Base-by-base conservation (phyloP, 257 asterid genomes). In the Gentiana dahurica region DNA sequence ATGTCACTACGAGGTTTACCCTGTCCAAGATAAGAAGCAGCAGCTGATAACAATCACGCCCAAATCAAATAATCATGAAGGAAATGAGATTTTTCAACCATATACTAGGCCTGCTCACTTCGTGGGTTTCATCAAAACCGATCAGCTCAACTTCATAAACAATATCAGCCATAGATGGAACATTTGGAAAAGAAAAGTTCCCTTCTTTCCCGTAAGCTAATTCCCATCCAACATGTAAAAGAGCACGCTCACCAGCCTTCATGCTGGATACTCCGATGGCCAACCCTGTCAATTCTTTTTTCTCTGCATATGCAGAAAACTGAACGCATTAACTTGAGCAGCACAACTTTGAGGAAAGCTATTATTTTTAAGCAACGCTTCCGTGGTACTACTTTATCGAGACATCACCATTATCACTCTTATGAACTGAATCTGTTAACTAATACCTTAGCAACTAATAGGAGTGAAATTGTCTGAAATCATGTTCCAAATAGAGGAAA, bases 121-220 rank as follows among this genome's bases (percentile, higher is more conserved):
- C 97, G 80, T 73, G 82, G 58, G 98, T 83, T 71, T 85, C 97
- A 72, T 92, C 98, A 49, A 92, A 92, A 61, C 98, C 98, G 63
- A 91, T 88, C 70, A 92, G 71, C 82, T 92, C 98, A 34, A 77
- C 97, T 77, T 92, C 98, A 67, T 85, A 88, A 33, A 77, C 63
- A 65, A 92, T 75, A 64, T 88, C 82, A 15, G 94, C 94, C 89
- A 78, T 69, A 44, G 94, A 94, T 65, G 97, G 94, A 55, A 91
- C 98, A 74, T 91, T 91, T 60, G 98, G 98, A 71, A 87, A 91
- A 55, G 98, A 91, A 73, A 91, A 91, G 82, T 66, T 91, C 65
- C 98, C 98, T 77, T 85, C 93, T 71, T 87, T 78, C 65, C 98
- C 97, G 64, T 91, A 91, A 44, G 89, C 98, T 62, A 91, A 79